Percentiles rank a stretch among this genome's conserved stretches.
Evolutionary conservation across 768 basidiomycete species (phyloP).

Genomic region (Lactarius pseudohatsudake): DNA sequence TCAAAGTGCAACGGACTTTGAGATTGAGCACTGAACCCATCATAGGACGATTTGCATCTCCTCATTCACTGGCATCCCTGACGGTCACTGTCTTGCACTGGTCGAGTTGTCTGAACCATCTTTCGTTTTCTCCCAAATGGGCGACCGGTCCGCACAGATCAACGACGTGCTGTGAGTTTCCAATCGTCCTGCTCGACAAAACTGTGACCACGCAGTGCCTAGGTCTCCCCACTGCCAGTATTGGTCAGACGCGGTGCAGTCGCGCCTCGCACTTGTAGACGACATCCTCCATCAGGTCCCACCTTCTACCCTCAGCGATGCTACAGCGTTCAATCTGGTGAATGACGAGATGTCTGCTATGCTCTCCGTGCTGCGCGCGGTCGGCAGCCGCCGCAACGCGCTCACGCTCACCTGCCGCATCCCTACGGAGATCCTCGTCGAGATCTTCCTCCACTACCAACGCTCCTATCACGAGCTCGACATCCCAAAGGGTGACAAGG

Average conservation of each 20-base stretch:
- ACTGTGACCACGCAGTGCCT: background rate
- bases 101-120: background rate
- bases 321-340: slow-evolving; percentile 5
- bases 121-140: background rate
- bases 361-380: slow-evolving; percentile 11
- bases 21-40: background rate
- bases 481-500: background rate
- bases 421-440: slow-evolving; percentile 20
- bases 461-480: background rate
- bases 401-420: slow-evolving; percentile 22
- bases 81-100: background rate
- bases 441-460: slow-evolving; percentile 25
- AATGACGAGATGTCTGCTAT: slow-evolving; percentile 23
- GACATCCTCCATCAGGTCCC: slow-evolving; percentile 17
- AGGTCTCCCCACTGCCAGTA: slow-evolving; percentile 16
- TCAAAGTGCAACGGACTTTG: background rate
- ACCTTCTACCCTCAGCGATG: slow-evolving; percentile 10
- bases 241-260: slow-evolving; percentile 21
- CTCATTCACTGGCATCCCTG: background rate
- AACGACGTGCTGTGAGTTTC: slow-evolving; percentile 19
- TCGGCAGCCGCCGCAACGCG: slow-evolving; percentile 22
- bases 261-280: slow-evolving; percentile 20
- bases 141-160: background rate
- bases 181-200: background rate
- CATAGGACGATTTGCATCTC: background rate